Evolutionary conservation across 2,329 filamentous ascomycete genomes (phyloP).

Genomic region (Pseudonectria foliicola): DNA sequence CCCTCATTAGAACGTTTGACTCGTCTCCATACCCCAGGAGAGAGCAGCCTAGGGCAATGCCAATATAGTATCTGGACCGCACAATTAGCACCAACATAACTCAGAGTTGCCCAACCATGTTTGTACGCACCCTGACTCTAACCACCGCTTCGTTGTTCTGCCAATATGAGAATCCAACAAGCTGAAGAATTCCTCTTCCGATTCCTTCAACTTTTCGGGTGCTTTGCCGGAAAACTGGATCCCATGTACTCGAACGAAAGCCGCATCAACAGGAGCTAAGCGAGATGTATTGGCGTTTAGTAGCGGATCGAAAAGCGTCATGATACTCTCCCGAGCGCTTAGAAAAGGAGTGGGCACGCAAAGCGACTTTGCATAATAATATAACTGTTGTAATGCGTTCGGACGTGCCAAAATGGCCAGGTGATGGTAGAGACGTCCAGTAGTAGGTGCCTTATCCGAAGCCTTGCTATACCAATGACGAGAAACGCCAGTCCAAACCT

Average conservation of each 20-base stretch:
- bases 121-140: slow-evolving; percentile 35
- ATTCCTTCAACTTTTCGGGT: slow-evolving; percentile 37
- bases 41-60: slow-evolving; percentile 25
- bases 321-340: slow-evolving; percentile 62
- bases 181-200: slow-evolving; percentile 42
- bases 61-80: slow-evolving; percentile 24
- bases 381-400: slow-evolving; percentile 63
- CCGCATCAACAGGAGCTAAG: slow-evolving; percentile 41
- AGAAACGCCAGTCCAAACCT: slow-evolving; percentile 75
- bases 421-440: slow-evolving; percentile 81
- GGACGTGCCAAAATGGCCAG: slow-evolving; percentile 71
- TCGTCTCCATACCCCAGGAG: slow-evolving; percentile 30
- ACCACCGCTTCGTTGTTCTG: slow-evolving; percentile 42
- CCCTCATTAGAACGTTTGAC: slow-evolving; percentile 39
- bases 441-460: slow-evolving; percentile 65
- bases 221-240: slow-evolving; percentile 52
- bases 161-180: slow-evolving; percentile 52
- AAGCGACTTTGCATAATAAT: slow-evolving; percentile 64
- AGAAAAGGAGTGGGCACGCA: slow-evolving; percentile 61
- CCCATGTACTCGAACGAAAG: slow-evolving; percentile 58
- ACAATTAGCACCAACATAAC: too few species aligned
- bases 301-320: slow-evolving; percentile 60
- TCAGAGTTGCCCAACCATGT: too few species aligned
- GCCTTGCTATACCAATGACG: slow-evolving; percentile 80
- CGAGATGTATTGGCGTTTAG: slow-evolving; percentile 32